Evolutionary conservation across 1,139 yeast genomes (phyloP), one percentile per base, ranked within the genome.

Genomic region (Geotrichum reessii): DNA sequence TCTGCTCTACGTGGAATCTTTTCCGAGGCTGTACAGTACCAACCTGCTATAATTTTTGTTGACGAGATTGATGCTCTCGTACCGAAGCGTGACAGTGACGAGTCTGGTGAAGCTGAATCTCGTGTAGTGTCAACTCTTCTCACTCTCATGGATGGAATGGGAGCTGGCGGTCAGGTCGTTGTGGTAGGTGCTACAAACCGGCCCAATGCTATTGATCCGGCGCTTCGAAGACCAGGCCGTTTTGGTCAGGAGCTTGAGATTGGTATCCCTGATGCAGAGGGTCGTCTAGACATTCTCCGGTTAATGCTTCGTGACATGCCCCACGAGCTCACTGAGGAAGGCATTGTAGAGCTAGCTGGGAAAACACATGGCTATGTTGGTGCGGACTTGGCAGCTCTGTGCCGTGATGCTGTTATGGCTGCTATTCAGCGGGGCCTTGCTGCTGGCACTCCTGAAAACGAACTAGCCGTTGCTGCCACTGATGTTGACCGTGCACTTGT

Each of bases 181-280:
- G 82, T 83, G 4, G 86, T 90, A 21, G 96, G 92, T 47, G 92
- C 92, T 52, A 93, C 99, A 55, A 95, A 95, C 77, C 85, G 99
- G 77, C 99, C 99, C 69, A 93, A 95, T 78, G 89, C 98, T 22
- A 92, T 93, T 70, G 99, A 93, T 73, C 97, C 99, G 49, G 99
- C 99, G 40, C 81, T 93, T 70, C 87, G 99, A 80, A 87, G 99
- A 79, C 92, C 92, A 67, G 99, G 99, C 73, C 87, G 99, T 79
- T 93, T 95, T 72, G 99, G 95, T 75, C 87, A 98, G 77, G 99
- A 93, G 78, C 97, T 93, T 65, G 98, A 93, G 74, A 87, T 93
- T 69, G 97, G 97, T 72, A 95, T 93, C 65, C 99, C 99, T 52
- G 97, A 93, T 76, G 96, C 93, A 55, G 86, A 87, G 62, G 98